Conservation (phyloP, 2,329 filamentous ascomycete species). For the Diaporthe citriasiana region DNA sequence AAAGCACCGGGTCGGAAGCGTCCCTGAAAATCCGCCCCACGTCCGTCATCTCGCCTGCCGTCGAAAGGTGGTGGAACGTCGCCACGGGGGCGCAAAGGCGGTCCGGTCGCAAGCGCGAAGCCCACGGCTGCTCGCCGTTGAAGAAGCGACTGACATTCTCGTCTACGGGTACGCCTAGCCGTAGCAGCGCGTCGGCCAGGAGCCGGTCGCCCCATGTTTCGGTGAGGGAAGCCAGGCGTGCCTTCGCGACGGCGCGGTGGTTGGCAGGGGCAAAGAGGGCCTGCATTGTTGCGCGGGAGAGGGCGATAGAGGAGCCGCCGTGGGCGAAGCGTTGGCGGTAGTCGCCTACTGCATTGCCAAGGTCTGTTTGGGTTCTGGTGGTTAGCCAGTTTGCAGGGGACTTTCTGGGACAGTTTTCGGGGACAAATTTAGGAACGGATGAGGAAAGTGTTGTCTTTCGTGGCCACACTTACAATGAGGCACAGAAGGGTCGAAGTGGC, state of each 20-base stretch:
- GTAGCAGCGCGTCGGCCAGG: constrained; percentile 67
- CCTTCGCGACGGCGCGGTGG: constrained; percentile 55
- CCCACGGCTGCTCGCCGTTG: constrained; percentile 66
- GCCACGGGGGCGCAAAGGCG: constrained; percentile 66
- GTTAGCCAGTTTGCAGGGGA: background rate
- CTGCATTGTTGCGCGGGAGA: constrained; percentile 65
- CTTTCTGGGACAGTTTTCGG: background rate
- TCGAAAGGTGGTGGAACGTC: constrained; percentile 66
- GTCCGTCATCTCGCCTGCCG: constrained; percentile 59
- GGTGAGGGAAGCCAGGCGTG: constrained; percentile 62
- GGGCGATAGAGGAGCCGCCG: constrained; percentile 67
- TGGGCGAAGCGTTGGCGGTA: constrained; percentile 69
- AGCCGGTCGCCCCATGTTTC: constrained; percentile 69
- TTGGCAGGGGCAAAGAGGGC: constrained; percentile 58
- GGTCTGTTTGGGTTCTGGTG: constrained; percentile 46
- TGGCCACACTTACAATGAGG: constrained; percentile 53
- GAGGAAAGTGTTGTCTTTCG: too few relatives aligned
- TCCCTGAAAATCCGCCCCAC: constrained; percentile 58
- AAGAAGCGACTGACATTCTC: constrained; percentile 68
- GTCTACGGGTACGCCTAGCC: constrained; percentile 67
- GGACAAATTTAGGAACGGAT: background rate
- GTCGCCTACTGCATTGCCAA: constrained; percentile 70
- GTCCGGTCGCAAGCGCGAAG: constrained; percentile 63
- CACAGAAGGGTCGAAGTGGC: constrained; percentile 61
- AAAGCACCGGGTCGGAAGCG: constrained; percentile 58